Evolutionary conservation across 306 rosid species (phyloP), one percentile per base, ranked within the genome.

Genomic region (Biancaea sappan): DNA sequence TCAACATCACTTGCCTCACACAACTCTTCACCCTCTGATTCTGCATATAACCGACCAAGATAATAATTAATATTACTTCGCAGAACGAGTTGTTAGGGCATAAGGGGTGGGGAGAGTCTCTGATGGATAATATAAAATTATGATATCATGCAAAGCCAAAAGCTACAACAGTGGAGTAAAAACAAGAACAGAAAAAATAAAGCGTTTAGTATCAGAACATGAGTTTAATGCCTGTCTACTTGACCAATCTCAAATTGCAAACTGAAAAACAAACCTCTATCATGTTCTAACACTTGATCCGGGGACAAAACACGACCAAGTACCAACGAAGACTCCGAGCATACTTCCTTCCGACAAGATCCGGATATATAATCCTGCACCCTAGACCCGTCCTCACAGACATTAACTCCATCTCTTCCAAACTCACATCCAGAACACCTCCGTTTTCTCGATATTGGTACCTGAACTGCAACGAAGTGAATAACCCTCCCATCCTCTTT

Each of bases 381-480:
- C 74, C 58, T 66, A 7, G 83, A 69, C 11, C 63, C 84, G 4
- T 73, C 83, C 35, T 54, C 81, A 0, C 68, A 38, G 37, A 71
- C 71, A 31, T 34, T 35, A 66, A 32, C 81, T 43, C 85, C 84
- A 47, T 57, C 76, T 71, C 82, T 80, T 6, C 51, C 34, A 47
- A 52, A 64, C 77, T 73, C 80, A 74, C 79, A 29, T 22, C 58
- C 69, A 19, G 78, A 64, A 47, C 70, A 40, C 80, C 80, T 63
- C 44, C 66, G 54, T 46, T 56, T 67, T 69, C 66, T 72, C 52
- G 24, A 25, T 66, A 89, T 53, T 1, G 92, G 96, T 5, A 91
- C 87, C 76, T 93, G 98, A 78, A 91, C 96, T 21, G 86, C 97
- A 32, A 93, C 85, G 32, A 93, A 93, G 68, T 91, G 90, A 25